Percentiles rank a stretch among this genome's conserved stretches.
Evolutionary conservation across 495 filamentous ascomycete genomes (phyloP).

Genomic region (Penicillium malachiteum): DNA sequence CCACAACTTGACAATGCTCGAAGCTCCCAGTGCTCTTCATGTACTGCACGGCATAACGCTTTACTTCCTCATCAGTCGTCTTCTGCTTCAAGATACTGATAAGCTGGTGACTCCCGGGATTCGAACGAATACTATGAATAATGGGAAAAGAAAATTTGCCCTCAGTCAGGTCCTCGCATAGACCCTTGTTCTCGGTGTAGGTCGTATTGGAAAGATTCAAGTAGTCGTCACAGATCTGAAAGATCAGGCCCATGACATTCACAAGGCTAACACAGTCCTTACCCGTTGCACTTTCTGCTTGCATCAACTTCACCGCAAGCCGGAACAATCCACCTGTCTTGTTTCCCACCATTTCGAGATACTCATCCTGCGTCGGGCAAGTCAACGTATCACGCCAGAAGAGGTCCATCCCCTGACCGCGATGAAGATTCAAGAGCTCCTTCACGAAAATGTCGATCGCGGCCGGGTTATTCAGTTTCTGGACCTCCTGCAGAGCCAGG

Average conservation of each 20-base stretch:
- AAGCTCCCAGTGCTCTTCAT: slow-evolving; percentile 91
- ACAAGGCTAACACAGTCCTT: slow-evolving; percentile 79
- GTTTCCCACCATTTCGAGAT: slow-evolving; percentile 97
- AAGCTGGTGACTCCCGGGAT: slow-evolving; percentile 76
- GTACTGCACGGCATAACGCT: slow-evolving; percentile 85
- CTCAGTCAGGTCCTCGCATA: slow-evolving; percentile 95
- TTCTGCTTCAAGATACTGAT: slow-evolving; percentile 91
- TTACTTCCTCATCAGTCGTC: slow-evolving; percentile 82
- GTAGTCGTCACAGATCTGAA: slow-evolving; percentile 97
- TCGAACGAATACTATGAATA: slow-evolving; percentile 86
- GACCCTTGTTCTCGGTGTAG: slow-evolving; percentile 87
- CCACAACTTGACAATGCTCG: slow-evolving; percentile 72
- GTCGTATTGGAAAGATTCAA: slow-evolving; percentile 70
- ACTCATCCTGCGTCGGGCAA: slow-evolving; percentile 93
- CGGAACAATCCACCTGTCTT: slow-evolving; percentile 97
- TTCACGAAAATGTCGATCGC: slow-evolving; percentile 79
- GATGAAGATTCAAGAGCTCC: slow-evolving; percentile 89
- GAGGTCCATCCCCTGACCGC: slow-evolving; percentile 96
- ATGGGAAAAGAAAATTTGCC: slow-evolving; percentile 98
- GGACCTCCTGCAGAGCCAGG: slow-evolving; percentile 76
- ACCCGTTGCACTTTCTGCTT: slow-evolving; percentile 69
- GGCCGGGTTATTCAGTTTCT: slow-evolving; percentile 68
- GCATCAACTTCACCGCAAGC: slow-evolving; percentile 93
- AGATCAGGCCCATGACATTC: slow-evolving; percentile 87
- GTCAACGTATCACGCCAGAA: slow-evolving; percentile 95